Conservation (phyloP, 805 yeast species). For the Metschnikowia borealis region DNA sequence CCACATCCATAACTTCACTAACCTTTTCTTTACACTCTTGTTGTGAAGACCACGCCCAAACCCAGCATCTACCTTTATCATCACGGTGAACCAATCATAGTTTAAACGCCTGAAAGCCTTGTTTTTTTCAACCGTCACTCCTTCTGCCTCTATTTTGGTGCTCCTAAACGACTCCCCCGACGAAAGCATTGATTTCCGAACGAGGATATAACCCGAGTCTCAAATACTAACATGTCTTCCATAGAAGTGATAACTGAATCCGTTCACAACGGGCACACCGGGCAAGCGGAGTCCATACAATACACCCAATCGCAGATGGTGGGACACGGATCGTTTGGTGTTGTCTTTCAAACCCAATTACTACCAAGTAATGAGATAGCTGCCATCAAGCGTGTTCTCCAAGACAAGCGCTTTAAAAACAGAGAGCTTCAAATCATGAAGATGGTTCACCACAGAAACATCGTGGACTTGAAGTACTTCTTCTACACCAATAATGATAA, state of each 20-base stretch:
- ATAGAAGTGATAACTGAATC: conserved; percentile 54
- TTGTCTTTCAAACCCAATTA: conserved; percentile 85
- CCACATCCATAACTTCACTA: conserved; percentile 7
- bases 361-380: conserved; percentile 72
- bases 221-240: conserved; percentile 40
- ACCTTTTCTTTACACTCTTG: conserved; percentile 4
- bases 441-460: conserved; percentile 75
- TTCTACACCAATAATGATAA: conserved; percentile 75
- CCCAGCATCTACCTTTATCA: neutral
- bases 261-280: conserved; percentile 70
- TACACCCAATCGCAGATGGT: conserved; percentile 85
- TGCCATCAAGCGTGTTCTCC: conserved; percentile 94
- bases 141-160: neutral
- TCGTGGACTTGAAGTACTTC: conserved; percentile 82
- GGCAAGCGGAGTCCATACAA: conserved; percentile 56
- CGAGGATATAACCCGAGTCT: neutral
- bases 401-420: conserved; percentile 89
- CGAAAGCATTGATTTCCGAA: neutral
- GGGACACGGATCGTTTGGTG: conserved; percentile 99
- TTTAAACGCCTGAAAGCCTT: neutral
- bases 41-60: neutral
- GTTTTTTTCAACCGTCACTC: neutral
- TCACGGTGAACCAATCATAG: neutral
- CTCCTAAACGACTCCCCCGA: neutral
- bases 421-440: conserved; percentile 97